Evolutionary conservation across 1,284 basidiomycete genomes (phyloP).

Genomic region (Rhodotorula sp.): DNA sequence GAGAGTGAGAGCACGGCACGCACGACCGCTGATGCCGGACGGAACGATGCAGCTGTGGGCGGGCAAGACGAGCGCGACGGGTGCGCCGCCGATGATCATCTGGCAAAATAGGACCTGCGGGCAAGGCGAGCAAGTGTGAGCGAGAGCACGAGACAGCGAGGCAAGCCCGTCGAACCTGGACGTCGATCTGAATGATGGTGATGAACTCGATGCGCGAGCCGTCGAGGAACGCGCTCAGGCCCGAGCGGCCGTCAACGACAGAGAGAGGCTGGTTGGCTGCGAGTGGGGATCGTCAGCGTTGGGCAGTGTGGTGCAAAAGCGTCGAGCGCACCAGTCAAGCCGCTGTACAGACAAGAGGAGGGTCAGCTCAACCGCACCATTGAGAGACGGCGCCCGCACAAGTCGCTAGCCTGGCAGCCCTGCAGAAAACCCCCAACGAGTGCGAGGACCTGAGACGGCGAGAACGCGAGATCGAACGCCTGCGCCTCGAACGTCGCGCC

Average conservation of each 20-base stretch:
- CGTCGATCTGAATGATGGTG: conserved; percentile 51
- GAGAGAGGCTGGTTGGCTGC: conserved; percentile 63
- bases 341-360: conserved; percentile 50
- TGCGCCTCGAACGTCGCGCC: conserved; percentile 62
- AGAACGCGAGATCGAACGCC: conserved; percentile 68
- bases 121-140: neutral
- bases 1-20: neutral
- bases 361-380: neutral
- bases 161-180: neutral
- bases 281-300: conserved; percentile 11
- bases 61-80: conserved; percentile 61
- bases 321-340: conserved; percentile 50
- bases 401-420: conserved; percentile 58
- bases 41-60: conserved; percentile 64
- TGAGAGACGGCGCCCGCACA: conserved; percentile 50
- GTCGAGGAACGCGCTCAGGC: conserved; percentile 65
- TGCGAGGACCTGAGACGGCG: conserved; percentile 68
- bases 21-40: conserved; percentile 59
- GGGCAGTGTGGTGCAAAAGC: neutral
- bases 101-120: conserved; percentile 66
- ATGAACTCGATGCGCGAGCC: conserved; percentile 66
- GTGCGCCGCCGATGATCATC: conserved; percentile 67
- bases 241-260: conserved; percentile 67
- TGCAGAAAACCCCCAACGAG: conserved; percentile 70
- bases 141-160: neutral